phyloP scores from a whole-genome alignment of 192 early-diverging fungal genomes.

The Backusella luteola region DNA sequence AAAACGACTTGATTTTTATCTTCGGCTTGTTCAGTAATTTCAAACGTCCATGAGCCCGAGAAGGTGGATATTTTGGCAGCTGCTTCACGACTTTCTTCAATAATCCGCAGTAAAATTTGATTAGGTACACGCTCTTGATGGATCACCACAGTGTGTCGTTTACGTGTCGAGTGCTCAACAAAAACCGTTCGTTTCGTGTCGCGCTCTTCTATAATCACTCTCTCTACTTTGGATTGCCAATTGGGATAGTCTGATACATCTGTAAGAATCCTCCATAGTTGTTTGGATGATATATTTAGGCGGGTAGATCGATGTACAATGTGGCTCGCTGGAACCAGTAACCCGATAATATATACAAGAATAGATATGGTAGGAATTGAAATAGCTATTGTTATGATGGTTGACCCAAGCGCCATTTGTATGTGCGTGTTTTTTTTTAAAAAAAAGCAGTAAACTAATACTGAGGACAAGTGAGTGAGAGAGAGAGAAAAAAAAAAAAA shows the following conservation, averaged over 20 bases:
- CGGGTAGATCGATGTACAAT: constrained; percentile 19
- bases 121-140: constrained; percentile 23
- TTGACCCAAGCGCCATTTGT: neutral
- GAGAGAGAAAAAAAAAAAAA: too few relatives aligned
- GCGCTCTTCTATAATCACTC: neutral
- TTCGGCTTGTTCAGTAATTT: constrained; percentile 3
- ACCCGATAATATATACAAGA: constrained; percentile 25
- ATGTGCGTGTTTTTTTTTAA: neutral
- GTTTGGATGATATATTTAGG: constrained; percentile 8
- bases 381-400: neutral
- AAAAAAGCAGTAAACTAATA: neutral
- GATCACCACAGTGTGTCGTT: constrained; percentile 21
- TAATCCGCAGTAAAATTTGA: constrained; percentile 14
- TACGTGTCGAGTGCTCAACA: constrained; percentile 25
- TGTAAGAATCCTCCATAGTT: constrained; percentile 27
- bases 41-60: constrained; percentile 34
- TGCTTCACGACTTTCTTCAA: constrained; percentile 23
- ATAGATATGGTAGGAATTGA: constrained; percentile 20
- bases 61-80: constrained; percentile 21
- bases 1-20: neutral
- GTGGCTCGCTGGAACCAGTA: constrained; percentile 26
- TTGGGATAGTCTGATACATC: constrained; percentile 19
- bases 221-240: constrained; percentile 32
- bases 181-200: constrained; percentile 16
- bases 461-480: neutral